Base-by-base conservation (phyloP, 495 filamentous ascomycete species). In the Lasiosphaeria hispida region DNA sequence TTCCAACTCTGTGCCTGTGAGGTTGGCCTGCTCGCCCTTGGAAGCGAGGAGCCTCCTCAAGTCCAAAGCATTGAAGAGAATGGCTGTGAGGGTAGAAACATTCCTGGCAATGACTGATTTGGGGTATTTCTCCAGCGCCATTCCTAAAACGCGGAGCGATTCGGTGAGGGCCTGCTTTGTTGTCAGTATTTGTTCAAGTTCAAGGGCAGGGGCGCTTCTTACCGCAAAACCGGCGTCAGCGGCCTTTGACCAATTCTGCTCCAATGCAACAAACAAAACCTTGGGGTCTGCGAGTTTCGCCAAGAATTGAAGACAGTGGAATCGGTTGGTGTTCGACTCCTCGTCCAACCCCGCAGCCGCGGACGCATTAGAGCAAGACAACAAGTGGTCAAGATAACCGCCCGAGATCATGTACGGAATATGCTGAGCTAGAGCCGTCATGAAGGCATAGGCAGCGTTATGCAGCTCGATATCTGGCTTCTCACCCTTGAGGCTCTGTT, bases 361-460 rank as follows among this genome's bases (percentile, higher is more conserved):
- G 18, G 91, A 94, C 35, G 77, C 75, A 68, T 84, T 86, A 10
- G 89, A 90, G 37, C 88, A 80, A 23, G 75, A 63, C 18, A 97
- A 69, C 17, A 95, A 73, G 15, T 77, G 81, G 58, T 87, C 85
- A 10, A 97, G 71, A 60, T 92, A 86, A 33, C 78, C 72, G 2
- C 81, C 83, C 2, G 89, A 87, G 47, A 97, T 76, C 83, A 96
- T 96, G 71, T 85, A 96, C 1, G 92, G 92, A 10, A 96, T 74
- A 59, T 90, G 82, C 47, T 90, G 83, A 15, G 91, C 79, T n/a
- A 96, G 74, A 2, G 89, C 83, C 30, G 83, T 84, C 58, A 95
- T 77, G 58, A 96, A 87, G 1, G 86, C 80, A 73, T 87, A 96
- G 0, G 83, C 83, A 4, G 93, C 90, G 66, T 93, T 89, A 63